phyloP scores from a whole-genome alignment of 257 asterid genomes.

The Prunella vulgaris region DNA sequence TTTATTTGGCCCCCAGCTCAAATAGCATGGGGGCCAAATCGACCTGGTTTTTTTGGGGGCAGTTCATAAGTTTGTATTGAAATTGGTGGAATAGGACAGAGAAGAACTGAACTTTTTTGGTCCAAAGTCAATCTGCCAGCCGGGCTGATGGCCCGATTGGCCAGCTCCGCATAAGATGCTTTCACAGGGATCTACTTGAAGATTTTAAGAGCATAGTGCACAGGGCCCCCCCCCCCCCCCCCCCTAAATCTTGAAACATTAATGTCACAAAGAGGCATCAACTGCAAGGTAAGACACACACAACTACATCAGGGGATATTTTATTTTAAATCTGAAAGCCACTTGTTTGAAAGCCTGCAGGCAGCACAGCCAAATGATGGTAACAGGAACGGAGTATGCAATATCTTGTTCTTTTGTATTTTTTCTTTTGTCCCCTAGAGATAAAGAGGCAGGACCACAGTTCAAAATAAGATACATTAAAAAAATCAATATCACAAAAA shows the following conservation, averaged over 20 bases:
- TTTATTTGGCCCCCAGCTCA: background rate
- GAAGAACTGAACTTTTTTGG: background rate
- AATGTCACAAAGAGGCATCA: conserved; percentile 10
- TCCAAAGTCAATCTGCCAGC: background rate
- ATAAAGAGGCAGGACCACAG: conserved; percentile 18
- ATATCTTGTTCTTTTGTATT: conserved; percentile 2
- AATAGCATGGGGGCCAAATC: background rate
- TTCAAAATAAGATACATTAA: background rate
- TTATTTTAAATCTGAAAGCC: conserved; percentile 20
- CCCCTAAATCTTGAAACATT: conserved; percentile 6
- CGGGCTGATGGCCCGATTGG: background rate
- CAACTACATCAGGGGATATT: conserved; percentile 14
- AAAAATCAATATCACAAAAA: conserved; percentile 1
- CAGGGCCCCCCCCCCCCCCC: background rate
- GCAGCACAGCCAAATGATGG: conserved; percentile 27
- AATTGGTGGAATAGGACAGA: background rate
- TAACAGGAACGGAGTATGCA: conserved; percentile 16
- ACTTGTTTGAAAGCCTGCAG: conserved; percentile 25
- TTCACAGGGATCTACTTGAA: background rate
- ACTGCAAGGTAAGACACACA: background rate
- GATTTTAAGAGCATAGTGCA: background rate
- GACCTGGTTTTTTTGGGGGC: background rate
- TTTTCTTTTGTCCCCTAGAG: background rate
- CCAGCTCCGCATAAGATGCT: conserved; percentile 1
- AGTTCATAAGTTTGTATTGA: background rate